Base-by-base conservation (phyloP, 2,329 filamentous ascomycete genomes). In the Exophiala oligosperma region DNA sequence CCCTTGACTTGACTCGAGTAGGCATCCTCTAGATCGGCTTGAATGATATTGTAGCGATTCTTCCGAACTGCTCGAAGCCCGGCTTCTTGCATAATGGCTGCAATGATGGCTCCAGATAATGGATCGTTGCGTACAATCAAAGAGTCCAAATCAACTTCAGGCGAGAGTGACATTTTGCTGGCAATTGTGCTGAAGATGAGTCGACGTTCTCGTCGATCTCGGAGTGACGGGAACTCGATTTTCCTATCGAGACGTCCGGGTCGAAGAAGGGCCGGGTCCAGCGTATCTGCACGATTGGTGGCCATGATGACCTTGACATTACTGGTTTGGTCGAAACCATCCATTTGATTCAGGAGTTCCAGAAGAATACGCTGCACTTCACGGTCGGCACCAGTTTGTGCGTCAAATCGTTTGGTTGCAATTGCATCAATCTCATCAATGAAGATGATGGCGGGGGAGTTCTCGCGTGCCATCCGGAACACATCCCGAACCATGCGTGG, bases 291-390 rank as follows among this genome's bases (percentile, higher is more conserved):
- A 73, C 94, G 89, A 81, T 99, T 99, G 67, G 94, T 99, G 66
- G 94, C 94, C 94, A 99, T 99, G 79, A 99, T 99, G 73, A 99
- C 94, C 81, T 99, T 99, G 77, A 99, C 94, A 76, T 99, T 99
- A 74, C 91, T 90, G 0, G 92, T 96, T 77, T 99, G 94, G 75
- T 99, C 94, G 80, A 99, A 99, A 65, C 94, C 94, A 74, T 99
- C 94, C 94, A 99, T 99, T 78, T 99, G 94, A 79, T 99, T 99
- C 64, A 99, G 87, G 66, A 99, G 81, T 76, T 99, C 94, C 60
- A 99, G 87, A 59, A 99, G 81, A 71, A 99, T 99, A 83, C 94
- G 93, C 80, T 99, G 94, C 14, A 99, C 94, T 77, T 99, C 94
- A 78, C 94, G 87, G 73, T 99, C 94, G 66, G 94, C 94, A 74